Evolutionary conservation across 306 rosid genomes (phyloP), one percentile per base, ranked within the genome.

Genomic region (Lotus japonicus): DNA sequence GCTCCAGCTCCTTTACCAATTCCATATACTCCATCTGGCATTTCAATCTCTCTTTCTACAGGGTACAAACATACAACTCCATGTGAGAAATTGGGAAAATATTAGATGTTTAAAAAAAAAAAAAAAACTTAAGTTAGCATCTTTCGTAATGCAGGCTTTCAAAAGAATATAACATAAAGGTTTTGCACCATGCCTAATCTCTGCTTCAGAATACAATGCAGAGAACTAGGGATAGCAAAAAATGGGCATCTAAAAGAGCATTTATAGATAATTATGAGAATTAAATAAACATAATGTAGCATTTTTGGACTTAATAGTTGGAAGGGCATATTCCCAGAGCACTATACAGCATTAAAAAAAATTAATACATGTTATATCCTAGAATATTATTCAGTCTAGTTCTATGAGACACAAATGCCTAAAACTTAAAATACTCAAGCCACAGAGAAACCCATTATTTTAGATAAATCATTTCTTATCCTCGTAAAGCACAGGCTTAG

Each of bases 11-110:
- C 84, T 94, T 94, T 63, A 94, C 96, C 58, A 87, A 80, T 79
- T 88, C 97, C 96, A 94, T 88, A 76, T 94, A 94, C 82, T 94
- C 95, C 96, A 94, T 79, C 80, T 90, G 99, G 78, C 96, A 86
- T 82, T 90, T 90, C 70, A 73, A 70, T 79, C 90, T 86, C 81
- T 94, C 97, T 79, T 88, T 90, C 99, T 94, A 56, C 90, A 85
- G 15, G 75, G 51, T 49, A 74, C 46, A 62, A 33, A 19, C 31
- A 60, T 76, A 52, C 58, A 48, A 71, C 45, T 59, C 21, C 80
- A 19, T 38, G 23, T 61, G 39, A 68, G 50, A 61, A 38, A 81
- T 58, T 39, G 35, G 42, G 21, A 19, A 59, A 64, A 51, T 45
- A 58, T 57, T 18, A 11, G 57, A 28, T 21, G 48, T 5, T 46